Conservation (phyloP, 345 rosid genomes). For the Leavenworthia alabamica region DNA sequence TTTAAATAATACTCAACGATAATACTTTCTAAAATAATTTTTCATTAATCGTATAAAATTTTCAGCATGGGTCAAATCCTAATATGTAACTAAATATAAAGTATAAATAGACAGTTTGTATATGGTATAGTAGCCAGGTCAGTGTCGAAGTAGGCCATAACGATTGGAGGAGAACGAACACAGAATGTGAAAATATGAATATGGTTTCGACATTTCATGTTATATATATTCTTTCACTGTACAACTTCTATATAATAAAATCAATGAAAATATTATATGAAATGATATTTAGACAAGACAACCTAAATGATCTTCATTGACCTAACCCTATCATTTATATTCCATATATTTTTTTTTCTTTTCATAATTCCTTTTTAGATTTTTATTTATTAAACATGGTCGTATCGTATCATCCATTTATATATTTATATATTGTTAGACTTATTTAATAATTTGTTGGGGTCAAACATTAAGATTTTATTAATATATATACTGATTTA, state of each 20-base stretch:
- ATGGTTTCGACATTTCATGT: conserved; percentile 25
- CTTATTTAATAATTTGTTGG: neutral
- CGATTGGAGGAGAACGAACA: conserved; percentile 10
- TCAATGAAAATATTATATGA: neutral
- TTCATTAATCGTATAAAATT: no score
- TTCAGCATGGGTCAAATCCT: no score
- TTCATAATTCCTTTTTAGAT: neutral
- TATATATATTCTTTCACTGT: conserved; percentile 4
- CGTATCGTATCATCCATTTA: no score
- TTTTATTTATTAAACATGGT: no score
- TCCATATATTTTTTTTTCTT: neutral
- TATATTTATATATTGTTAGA: no score
- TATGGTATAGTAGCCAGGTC: neutral
- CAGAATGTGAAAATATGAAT: conserved; percentile 20
- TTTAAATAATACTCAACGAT: no score
- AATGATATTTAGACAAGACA: conserved; percentile 28
- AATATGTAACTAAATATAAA: neutral
- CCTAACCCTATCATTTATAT: conserved; percentile 23
- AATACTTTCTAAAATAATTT: no score
- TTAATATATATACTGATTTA: no score
- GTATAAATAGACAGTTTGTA: neutral
- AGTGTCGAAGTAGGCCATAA: no score
- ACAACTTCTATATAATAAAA: neutral
- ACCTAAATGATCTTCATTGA: conserved; percentile 23
- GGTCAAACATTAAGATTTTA: neutral